Evolutionary conservation across 768 basidiomycete genomes (phyloP).

Genomic region (Vishniacozyma victoriae): DNA sequence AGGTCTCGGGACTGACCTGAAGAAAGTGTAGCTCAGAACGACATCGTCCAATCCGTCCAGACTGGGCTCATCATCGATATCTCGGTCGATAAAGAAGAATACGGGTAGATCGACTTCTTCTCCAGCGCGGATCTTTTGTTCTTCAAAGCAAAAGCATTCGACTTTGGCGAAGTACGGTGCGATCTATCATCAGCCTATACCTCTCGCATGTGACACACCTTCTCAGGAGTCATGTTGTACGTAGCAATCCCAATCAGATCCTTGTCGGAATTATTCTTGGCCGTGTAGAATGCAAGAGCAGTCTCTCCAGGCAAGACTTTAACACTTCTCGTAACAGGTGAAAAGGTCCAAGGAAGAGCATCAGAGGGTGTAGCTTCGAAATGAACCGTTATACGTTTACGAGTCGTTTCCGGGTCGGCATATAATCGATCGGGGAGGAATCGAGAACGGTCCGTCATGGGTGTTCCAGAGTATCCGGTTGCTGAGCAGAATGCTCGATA

Average conservation of each 20-base stretch:
- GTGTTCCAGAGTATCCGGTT: constrained; percentile 93
- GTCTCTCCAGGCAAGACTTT: constrained; percentile 92
- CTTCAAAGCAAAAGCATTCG: constrained; percentile 99
- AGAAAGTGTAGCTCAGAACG: constrained; percentile 95
- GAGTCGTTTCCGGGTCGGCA: constrained; percentile 49
- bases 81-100: constrained; percentile 97
- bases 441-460: constrained; percentile 63
- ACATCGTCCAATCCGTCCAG: constrained; percentile 83
- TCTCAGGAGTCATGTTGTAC: constrained; percentile 96
- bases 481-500: constrained; percentile 98
- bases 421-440: constrained; percentile 71
- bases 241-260: constrained; percentile 98
- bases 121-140: constrained; percentile 85
- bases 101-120: constrained; percentile 98
- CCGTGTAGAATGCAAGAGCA: constrained; percentile 90
- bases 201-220: constrained; percentile 55
- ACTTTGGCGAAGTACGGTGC: constrained; percentile 99
- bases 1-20: constrained; percentile 63
- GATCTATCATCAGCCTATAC: constrained; percentile 53
- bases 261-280: constrained; percentile 72
- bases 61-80: constrained; percentile 85
- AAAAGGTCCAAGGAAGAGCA: constrained; percentile 86
- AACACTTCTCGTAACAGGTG: constrained; percentile 82
- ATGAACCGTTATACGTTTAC: constrained; percentile 75
- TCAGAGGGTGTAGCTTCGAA: constrained; percentile 92